phyloP scores from a whole-genome alignment of 2,329 filamentous ascomycete species.

The Reticulascus tulasneorum region DNA sequence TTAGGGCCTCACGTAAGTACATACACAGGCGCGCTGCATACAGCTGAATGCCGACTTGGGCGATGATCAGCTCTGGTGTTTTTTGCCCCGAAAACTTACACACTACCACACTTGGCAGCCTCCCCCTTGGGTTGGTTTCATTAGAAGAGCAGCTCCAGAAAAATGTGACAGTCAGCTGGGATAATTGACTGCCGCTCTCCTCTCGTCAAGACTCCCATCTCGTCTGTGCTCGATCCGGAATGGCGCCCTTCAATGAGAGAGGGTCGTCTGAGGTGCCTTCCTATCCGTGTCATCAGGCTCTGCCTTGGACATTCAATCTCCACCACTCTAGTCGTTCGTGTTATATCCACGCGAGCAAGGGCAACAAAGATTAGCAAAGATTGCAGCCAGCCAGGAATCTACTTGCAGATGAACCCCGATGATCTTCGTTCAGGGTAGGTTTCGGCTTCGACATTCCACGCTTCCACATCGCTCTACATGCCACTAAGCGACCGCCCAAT shows the following conservation, averaged over 20 bases:
- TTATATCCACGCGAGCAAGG: not conserved
- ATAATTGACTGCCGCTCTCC: not conserved
- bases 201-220: too few relatives aligned
- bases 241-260: not conserved
- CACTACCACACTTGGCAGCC: too few relatives aligned
- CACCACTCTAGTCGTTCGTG: not conserved
- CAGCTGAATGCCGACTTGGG: too few relatives aligned
- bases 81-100: too few relatives aligned
- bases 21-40: too few relatives aligned
- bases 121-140: too few relatives aligned
- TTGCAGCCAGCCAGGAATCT: slow-evolving; percentile 1
- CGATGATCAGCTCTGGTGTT: too few relatives aligned
- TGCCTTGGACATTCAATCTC: slow-evolving; percentile 3
- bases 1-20: too few relatives aligned
- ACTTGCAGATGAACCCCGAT: slow-evolving; percentile 1
- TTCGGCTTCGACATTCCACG: not conserved
- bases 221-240: not conserved
- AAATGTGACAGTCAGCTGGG: not conserved
- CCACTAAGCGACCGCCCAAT: not conserved
- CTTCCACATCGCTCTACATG: not conserved
- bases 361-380: not conserved
- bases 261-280: too few relatives aligned
- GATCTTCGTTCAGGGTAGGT: slow-evolving; percentile 5
- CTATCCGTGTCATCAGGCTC: not conserved
- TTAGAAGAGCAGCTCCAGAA: not conserved